A percentile compares a stretch with the other conserved stretches of the same genome.
Evolutionary conservation across 192 early-diverging fungal species (phyloP).

Genomic region (Funneliformis mosseae): DNA sequence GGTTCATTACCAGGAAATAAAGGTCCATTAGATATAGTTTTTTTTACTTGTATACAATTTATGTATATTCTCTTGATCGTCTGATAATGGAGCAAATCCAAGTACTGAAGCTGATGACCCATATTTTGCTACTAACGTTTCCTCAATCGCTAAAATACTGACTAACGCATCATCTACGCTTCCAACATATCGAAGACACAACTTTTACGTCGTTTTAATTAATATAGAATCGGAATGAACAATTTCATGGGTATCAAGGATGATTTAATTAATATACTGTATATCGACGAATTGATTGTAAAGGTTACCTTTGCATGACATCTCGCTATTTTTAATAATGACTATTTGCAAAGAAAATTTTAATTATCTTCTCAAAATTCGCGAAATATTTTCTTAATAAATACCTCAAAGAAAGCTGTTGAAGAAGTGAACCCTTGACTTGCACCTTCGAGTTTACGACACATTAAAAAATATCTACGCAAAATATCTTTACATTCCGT

Average conservation of each 20-base stretch:
- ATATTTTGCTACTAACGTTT: constrained; percentile 23
- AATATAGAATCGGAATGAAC: too few species aligned
- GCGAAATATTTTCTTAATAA: neutral
- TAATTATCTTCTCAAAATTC: neutral
- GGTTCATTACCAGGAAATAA: neutral
- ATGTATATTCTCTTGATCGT: constrained; percentile 31
- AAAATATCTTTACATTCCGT: constrained; percentile 26
- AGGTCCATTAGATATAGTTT: neutral
- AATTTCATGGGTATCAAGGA: too few species aligned
- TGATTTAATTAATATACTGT: too few species aligned
- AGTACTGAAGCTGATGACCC: constrained; percentile 3
- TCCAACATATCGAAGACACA: constrained; percentile 23
- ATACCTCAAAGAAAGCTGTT: constrained; percentile 22
- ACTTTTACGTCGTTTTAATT: too few species aligned
- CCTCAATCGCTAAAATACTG: constrained; percentile 15
- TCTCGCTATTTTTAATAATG: neutral
- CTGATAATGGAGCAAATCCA: constrained; percentile 14
- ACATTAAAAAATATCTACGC: constrained; percentile 21
- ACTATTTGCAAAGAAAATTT: neutral
- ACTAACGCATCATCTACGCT: constrained; percentile 20
- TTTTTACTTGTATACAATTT: constrained; percentile 5
- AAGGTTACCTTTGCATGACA: constrained; percentile 20
- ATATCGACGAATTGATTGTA: neutral
- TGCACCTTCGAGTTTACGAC: constrained; percentile 25
- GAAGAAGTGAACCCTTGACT: constrained; percentile 28